Percentiles rank a stretch among this genome's conserved stretches.
These are phyloP conservation scores for Rhinocladiella mackenziei DNA, from an alignment of 2,329 filamentous ascomycete genomes.

Conservation along the genomic window DNA sequence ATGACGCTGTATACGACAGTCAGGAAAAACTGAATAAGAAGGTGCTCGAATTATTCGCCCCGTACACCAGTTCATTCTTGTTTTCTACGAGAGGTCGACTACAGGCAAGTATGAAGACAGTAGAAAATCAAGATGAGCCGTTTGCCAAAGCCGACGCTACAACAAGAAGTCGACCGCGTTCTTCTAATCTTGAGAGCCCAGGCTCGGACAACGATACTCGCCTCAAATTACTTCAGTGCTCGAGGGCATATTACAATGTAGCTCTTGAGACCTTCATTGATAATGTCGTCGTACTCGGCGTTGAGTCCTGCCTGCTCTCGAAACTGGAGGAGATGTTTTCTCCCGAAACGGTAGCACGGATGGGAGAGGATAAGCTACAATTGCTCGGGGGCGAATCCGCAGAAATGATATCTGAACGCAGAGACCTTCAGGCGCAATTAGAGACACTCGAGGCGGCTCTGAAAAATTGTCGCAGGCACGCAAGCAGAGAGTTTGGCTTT, in stretches of 20 bases:
- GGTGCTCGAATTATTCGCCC: conserved; percentile 27
- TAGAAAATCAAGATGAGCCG: neutral
- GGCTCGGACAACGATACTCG: conserved; percentile 14
- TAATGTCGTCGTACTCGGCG: conserved; percentile 37
- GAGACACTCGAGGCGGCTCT: conserved; percentile 6
- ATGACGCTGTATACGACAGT: conserved; percentile 22
- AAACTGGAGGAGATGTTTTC: conserved; percentile 36
- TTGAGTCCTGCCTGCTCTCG: conserved; percentile 39
- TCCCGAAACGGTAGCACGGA: conserved; percentile 33
- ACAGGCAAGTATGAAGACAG: conserved; percentile 1
- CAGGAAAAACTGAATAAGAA: conserved; percentile 26
- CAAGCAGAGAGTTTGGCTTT: conserved; percentile 1
- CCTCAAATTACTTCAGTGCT: conserved; percentile 27
- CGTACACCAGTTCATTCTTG: conserved; percentile 24
- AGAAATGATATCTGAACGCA: conserved; percentile 27
- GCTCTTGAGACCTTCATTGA: conserved; percentile 36
- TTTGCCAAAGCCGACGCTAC: conserved; percentile 5
- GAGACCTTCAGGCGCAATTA: conserved; percentile 6
- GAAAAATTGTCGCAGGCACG: conserved; percentile 9
- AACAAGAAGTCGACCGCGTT: conserved; percentile 11
- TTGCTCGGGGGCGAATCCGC: conserved; percentile 31
- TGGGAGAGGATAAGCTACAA: conserved; percentile 31
- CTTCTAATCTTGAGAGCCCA: conserved; percentile 1
- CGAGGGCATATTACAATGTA: conserved; percentile 30
- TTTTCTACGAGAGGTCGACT: conserved; percentile 12